Conservation (phyloP, 352 stramenopile genomes). For the Globisporangium nagaii region DNA sequence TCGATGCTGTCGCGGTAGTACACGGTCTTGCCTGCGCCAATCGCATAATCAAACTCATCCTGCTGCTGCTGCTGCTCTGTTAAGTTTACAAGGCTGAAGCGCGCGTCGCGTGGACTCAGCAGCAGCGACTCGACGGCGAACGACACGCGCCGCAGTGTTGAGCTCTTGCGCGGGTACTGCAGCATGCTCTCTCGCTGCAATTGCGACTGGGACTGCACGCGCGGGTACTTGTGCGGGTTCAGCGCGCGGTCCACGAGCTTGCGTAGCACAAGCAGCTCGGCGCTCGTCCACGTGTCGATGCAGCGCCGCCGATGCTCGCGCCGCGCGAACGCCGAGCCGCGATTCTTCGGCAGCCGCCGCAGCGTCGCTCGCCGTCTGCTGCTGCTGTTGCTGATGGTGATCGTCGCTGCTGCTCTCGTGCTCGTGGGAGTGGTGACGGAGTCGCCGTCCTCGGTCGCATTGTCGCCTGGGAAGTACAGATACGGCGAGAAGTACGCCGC, state of each 20-base stretch:
- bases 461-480: constrained; percentile 10
- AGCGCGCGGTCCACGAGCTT: constrained; percentile 40
- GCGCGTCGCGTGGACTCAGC: not conserved
- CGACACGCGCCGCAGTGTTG: constrained; percentile 10
- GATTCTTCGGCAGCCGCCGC: constrained; percentile 2
- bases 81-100: not conserved
- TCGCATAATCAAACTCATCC: constrained; percentile 2
- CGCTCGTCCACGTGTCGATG: constrained; percentile 45
- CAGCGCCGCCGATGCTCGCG: constrained; percentile 21
- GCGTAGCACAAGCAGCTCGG: constrained; percentile 56
- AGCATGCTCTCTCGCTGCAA: constrained; percentile 10
- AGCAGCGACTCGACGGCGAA: constrained; percentile 12
- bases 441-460: not conserved
- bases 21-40: constrained; percentile 19
- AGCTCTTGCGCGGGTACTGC: constrained; percentile 11
- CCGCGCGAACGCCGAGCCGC: constrained; percentile 8
- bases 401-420: not conserved
- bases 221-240: constrained; percentile 18
- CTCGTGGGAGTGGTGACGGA: not conserved
- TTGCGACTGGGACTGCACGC: constrained; percentile 8
- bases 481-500: constrained; percentile 11
- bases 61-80: not conserved
- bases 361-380: not conserved
- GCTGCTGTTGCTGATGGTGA: not conserved
- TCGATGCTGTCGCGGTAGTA: constrained; percentile 41